A percentile compares a stretch with the other conserved stretches of the same genome.
These are phyloP conservation scores for Fusarium sp. DNA, from an alignment of 2,329 filamentous ascomycete genomes.

Conservation along the genomic window DNA sequence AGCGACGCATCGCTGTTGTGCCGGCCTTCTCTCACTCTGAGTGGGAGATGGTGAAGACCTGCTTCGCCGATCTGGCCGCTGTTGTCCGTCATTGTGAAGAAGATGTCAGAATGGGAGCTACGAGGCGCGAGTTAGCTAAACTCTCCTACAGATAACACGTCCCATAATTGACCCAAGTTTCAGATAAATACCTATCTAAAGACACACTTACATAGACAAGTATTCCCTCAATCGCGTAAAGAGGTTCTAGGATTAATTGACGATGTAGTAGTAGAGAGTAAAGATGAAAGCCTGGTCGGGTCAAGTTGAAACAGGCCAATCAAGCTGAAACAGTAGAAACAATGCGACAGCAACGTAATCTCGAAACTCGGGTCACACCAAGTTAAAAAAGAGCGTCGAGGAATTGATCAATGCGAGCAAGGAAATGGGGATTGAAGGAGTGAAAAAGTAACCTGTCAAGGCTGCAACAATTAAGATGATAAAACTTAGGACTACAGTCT, in stretches of 20 bases:
- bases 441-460: conserved; percentile 10
- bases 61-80: conserved; percentile 34
- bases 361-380: background rate
- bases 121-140: background rate
- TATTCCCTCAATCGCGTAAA: too few species aligned
- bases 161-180: conserved; percentile 1
- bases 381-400: conserved; percentile 22
- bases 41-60: conserved; percentile 50
- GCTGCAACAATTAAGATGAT: conserved; percentile 1
- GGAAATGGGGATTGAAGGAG: conserved; percentile 24
- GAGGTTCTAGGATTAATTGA: conserved; percentile 4
- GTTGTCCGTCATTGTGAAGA: conserved; percentile 43
- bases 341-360: conserved; percentile 1
- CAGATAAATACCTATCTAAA: background rate
- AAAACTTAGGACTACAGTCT: background rate
- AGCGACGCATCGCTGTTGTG: conserved; percentile 14
- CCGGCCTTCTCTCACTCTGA: conserved; percentile 44
- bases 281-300: background rate
- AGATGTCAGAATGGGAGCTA: background rate
- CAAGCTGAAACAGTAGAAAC: conserved; percentile 30
- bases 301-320: conserved; percentile 11
- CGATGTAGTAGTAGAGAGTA: conserved; percentile 1
- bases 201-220: conserved; percentile 16
- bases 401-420: background rate
- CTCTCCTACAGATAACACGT: background rate